Evolutionary conservation across 2,329 filamentous ascomycete genomes (phyloP), one percentile per base, ranked within the genome.

Genomic region (Claviceps digitariae): DNA sequence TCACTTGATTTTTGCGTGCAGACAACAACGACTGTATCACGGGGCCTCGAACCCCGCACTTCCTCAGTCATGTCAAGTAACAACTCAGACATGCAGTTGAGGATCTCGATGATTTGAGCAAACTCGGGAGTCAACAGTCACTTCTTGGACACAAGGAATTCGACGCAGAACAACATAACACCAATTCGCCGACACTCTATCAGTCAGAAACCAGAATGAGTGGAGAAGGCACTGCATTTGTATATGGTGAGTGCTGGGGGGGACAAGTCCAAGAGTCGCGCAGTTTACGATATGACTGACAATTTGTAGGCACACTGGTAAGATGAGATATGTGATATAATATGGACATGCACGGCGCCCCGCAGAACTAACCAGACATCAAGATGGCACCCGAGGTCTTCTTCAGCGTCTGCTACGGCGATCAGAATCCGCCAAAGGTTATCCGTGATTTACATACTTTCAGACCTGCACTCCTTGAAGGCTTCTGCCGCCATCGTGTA

Each of bases 361-460:
- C 25, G 38, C 21, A n/a, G 56, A 64, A 52, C 65, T 66, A 55
- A 63, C 56, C 51, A 29, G 8, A 17, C 20, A 1, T 9, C 7
- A 48, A 73, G 71, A 96, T 96, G 90, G 86, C 84, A n/a, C 82
- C 86, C 0, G 81, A 86, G 63, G 83, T 97, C 62, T 88, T 97
- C 60, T 85, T 86, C 70, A 85, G 86, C 36, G 90, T 95, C 45
- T 87, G 87, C 67, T 87, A 90, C 69, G 80, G 82, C 59, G 69
- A 70, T 9, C 66, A 71, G 17, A 61, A 65, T 5, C 73, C 75
- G 57, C 63, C 79, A 63, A 38, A 77, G 66, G 62, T 74, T 66
- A 66, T 77, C 40, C 63, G 70, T 53, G 66, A 79, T 48, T 72
- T 91, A 38, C 80, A 80, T 57, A 78, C 68, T 0, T 81, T 89